phyloP scores from a whole-genome alignment of 2,329 filamentous ascomycete genomes.

The Lasiodiplodia citricola region DNA sequence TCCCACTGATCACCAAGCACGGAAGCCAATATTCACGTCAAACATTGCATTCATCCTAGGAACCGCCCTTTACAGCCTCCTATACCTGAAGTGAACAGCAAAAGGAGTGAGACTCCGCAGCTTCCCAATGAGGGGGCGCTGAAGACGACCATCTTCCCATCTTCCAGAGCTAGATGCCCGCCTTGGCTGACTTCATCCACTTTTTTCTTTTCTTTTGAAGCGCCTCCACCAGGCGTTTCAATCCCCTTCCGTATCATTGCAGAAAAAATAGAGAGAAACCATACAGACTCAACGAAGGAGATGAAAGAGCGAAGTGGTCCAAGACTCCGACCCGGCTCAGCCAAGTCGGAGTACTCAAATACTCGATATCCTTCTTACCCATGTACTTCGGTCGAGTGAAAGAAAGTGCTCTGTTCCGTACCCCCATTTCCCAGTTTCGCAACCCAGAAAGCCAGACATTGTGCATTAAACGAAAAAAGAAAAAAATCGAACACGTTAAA shows the following conservation, averaged over 20 bases:
- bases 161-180: slow-evolving; percentile 9
- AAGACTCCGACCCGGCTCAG: slow-evolving; percentile 10
- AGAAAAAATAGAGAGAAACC: not conserved
- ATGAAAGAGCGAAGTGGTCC: slow-evolving; percentile 1
- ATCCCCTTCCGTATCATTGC: not conserved
- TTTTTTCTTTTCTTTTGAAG: not conserved
- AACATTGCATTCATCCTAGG: slow-evolving; percentile 24
- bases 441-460: slow-evolving; percentile 17
- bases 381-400: not conserved
- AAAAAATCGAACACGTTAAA: slow-evolving; percentile 22
- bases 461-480: slow-evolving; percentile 18
- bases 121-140: not conserved
- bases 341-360: not conserved
- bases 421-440: slow-evolving; percentile 7
- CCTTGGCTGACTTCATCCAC: slow-evolving; percentile 6
- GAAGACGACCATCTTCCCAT: slow-evolving; percentile 4
- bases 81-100: slow-evolving; percentile 8
- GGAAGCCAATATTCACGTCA: slow-evolving; percentile 23
- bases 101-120: slow-evolving; percentile 21
- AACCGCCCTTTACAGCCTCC: slow-evolving; percentile 17
- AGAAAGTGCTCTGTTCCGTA: slow-evolving; percentile 22
- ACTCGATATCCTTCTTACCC: not conserved
- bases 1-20: slow-evolving; percentile 16
- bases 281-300: not conserved
- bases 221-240: not conserved